Conservation (phyloP, 169 alveolate species). For the Plasmodium sp. region DNA sequence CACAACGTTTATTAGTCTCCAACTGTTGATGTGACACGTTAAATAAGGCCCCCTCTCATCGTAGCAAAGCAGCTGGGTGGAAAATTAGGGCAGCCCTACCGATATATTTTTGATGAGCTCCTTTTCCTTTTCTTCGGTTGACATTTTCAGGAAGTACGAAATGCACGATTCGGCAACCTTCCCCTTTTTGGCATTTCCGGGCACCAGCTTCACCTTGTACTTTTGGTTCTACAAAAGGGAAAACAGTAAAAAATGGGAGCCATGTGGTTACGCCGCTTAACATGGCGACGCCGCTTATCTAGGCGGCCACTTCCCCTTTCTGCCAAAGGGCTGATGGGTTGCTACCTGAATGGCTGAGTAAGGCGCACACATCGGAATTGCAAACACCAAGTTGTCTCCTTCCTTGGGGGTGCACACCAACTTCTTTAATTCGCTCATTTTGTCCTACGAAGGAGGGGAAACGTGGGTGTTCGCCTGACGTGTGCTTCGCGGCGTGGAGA, state of each 20-base stretch:
- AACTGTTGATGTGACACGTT: background rate
- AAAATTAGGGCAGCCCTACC: background rate
- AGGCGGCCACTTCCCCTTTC: background rate
- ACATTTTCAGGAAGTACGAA: constrained; percentile 24
- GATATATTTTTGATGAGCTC: constrained; percentile 48
- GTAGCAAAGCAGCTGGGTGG: background rate
- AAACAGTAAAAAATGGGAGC: background rate
- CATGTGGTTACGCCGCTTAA: background rate
- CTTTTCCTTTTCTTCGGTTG: constrained; percentile 47
- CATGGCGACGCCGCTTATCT: background rate
- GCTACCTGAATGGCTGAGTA: constrained; percentile 55
- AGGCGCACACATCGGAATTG: constrained; percentile 74
- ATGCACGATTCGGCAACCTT: constrained; percentile 78
- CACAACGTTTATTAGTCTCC: background rate
- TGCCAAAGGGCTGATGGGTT: background rate
- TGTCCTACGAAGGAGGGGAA: constrained; percentile 1
- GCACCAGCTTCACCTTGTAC: constrained; percentile 77
- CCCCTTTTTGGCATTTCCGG: constrained; percentile 85
- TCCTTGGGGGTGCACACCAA: constrained; percentile 41
- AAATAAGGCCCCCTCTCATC: background rate
- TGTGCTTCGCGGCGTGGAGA: background rate
- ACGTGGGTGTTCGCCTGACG: background rate
- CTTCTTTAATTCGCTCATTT: constrained; percentile 47
- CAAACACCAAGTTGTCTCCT: constrained; percentile 34
- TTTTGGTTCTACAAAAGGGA: constrained; percentile 31